These are phyloP conservation scores for Spathaspora girioi DNA, from an alignment of 805 yeast species.

Conservation along the genomic window DNA sequence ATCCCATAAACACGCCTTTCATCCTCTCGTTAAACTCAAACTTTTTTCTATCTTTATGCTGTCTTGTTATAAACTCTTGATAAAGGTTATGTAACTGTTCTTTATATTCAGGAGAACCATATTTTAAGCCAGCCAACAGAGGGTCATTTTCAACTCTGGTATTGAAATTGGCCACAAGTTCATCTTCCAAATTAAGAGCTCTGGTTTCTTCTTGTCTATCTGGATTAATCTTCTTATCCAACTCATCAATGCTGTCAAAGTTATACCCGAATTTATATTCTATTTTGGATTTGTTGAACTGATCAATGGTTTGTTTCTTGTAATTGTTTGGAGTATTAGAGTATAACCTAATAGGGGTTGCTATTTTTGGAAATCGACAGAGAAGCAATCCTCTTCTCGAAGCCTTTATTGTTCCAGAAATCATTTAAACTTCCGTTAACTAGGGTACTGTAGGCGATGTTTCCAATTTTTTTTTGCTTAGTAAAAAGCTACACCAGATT, in stretches of 20 bases:
- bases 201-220: constrained; percentile 2
- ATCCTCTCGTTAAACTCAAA: constrained; percentile 41
- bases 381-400: neutral
- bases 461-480: neutral
- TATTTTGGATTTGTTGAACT: constrained; percentile 34
- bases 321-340: neutral
- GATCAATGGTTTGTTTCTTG: constrained; percentile 21
- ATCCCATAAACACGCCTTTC: constrained; percentile 44
- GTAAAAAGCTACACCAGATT: neutral
- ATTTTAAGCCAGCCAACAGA: constrained; percentile 20
- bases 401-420: neutral
- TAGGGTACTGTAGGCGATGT: neutral
- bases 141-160: constrained; percentile 29
- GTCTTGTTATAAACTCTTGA: constrained; percentile 21
- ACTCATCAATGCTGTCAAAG: constrained; percentile 15
- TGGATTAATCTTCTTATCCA: constrained; percentile 13
- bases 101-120: constrained; percentile 36
- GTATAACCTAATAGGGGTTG: neutral
- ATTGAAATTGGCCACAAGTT: constrained; percentile 16
- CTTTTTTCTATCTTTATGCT: constrained; percentile 22
- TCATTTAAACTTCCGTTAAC: neutral
- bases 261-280: constrained; percentile 24
- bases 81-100: constrained; percentile 25
- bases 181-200: constrained; percentile 9
- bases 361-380: neutral